These are phyloP conservation scores for Halteria grandinella DNA, from an alignment of 73 alveolate genomes.

Conservation along the genomic window DNA sequence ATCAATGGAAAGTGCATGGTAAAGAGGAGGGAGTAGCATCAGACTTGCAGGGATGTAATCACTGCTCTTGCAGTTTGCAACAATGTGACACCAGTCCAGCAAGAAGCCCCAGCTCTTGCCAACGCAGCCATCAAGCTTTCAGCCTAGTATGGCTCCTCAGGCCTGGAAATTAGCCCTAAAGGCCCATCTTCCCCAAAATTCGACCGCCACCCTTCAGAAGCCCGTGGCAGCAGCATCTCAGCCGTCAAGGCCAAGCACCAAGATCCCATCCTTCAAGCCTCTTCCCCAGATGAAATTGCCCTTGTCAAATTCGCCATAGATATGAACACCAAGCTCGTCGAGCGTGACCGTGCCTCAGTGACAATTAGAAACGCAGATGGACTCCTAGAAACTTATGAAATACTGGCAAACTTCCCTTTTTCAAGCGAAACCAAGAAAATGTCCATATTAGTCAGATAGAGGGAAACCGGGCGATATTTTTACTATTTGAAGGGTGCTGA, in stretches of 20 bases:
- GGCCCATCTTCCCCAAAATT: neutral
- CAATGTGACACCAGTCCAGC: conserved; percentile 81
- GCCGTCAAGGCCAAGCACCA: conserved; percentile 16
- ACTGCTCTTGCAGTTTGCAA: conserved; percentile 79
- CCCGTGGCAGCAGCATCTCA: too few species aligned
- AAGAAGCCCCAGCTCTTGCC: conserved; percentile 43
- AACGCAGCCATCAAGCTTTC: too few species aligned
- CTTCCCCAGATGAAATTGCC: conserved; percentile 90
- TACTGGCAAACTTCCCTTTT: conserved; percentile 77
- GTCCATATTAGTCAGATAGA: conserved; percentile 66
- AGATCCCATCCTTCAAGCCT: conserved; percentile 72
- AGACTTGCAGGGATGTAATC: conserved; percentile 71
- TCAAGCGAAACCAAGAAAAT: conserved; percentile 66
- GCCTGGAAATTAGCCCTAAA: too few species aligned
- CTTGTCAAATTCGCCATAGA: conserved; percentile 78
- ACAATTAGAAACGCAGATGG: conserved; percentile 56
- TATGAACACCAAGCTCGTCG: conserved; percentile 62
- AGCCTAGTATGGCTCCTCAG: too few species aligned
- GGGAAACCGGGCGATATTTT: conserved; percentile 64
- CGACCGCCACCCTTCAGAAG: too few species aligned
- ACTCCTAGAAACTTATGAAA: conserved; percentile 67
- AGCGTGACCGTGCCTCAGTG: conserved; percentile 66
- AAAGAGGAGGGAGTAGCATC: conserved; percentile 74
- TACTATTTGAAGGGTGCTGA: conserved; percentile 88
- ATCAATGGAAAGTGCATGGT: conserved; percentile 33